phyloP scores from a whole-genome alignment of 768 basidiomycete species.

The Rhodosporidiobolus sp. region DNA sequence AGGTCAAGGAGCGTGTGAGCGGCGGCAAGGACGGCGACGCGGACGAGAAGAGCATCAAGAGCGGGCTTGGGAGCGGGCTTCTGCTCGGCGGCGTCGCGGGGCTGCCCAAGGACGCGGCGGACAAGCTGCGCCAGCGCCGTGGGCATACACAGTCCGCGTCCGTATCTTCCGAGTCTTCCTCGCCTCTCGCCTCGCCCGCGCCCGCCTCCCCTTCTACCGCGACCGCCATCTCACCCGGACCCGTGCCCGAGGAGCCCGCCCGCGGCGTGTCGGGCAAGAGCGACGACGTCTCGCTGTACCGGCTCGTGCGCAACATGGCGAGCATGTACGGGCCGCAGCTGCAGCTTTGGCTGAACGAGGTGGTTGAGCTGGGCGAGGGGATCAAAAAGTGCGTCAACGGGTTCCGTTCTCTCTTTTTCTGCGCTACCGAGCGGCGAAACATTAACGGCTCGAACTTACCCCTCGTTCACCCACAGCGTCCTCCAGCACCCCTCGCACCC shows the following conservation, averaged over 20 bases:
- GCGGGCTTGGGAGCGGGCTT: background rate
- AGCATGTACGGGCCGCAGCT: conserved; percentile 8
- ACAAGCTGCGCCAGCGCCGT: background rate
- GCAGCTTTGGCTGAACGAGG: background rate
- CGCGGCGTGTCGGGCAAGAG: background rate
- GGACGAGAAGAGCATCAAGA: background rate
- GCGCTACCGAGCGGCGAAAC: background rate
- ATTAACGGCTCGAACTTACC: background rate
- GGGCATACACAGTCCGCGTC: background rate
- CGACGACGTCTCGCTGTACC: conserved; percentile 17
- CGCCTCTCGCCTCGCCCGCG: background rate
- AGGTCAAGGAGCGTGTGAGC: background rate
- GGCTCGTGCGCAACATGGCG: background rate
- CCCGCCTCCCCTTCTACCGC: background rate
- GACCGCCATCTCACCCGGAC: background rate
- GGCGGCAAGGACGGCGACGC: background rate
- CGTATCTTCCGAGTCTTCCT: too few species aligned
- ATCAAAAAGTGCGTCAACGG: conserved; percentile 21
- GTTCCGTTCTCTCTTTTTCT: background rate
- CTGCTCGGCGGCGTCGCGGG: conserved; percentile 12
- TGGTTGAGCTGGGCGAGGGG: conserved; percentile 15
- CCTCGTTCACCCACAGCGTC: conserved; percentile 6
- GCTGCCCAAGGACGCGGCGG: background rate
- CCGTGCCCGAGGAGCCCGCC: background rate
- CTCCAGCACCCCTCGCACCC: conserved; percentile 31